Conservation (phyloP, 1,284 basidiomycete species). For the Ganoderma multipileum region DNA sequence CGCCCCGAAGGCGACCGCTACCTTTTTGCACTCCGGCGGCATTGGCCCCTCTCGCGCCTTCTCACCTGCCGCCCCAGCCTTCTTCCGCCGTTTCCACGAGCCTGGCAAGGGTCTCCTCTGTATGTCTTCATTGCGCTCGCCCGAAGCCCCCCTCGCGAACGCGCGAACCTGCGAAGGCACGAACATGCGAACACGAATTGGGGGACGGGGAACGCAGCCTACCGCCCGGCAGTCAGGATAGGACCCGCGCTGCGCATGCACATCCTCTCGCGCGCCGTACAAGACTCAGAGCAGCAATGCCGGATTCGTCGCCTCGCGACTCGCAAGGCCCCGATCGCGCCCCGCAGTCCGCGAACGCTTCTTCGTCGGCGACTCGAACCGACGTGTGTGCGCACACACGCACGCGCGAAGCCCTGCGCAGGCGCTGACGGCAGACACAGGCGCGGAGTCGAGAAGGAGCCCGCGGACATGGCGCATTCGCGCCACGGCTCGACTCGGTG, state of each 20-base stretch:
- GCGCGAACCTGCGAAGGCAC: background rate
- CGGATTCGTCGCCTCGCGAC: background rate
- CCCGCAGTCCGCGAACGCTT: conserved; percentile 2
- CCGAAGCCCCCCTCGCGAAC: background rate
- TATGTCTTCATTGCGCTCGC: conserved; percentile 6
- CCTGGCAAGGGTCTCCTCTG: background rate
- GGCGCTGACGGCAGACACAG: background rate
- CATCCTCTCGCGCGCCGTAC: too few species aligned
- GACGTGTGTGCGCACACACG: background rate
- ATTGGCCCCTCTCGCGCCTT: background rate
- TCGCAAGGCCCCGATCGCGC: background rate
- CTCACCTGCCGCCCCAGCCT: background rate
- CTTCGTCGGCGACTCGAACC: background rate
- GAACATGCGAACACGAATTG: background rate
- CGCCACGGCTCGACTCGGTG: background rate
- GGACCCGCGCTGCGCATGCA: background rate
- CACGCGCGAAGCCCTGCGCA: background rate
- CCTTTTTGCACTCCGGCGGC: conserved; percentile 2
- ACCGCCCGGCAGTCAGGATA: background rate
- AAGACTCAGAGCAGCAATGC: background rate
- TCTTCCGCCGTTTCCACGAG: conserved; percentile 3
- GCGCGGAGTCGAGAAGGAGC: background rate
- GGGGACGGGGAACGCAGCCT: background rate
- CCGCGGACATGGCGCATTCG: background rate
- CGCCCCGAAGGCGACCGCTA: background rate